phyloP scores from a whole-genome alignment of 441 rosid genomes.

The Pelargonium australe region DNA sequence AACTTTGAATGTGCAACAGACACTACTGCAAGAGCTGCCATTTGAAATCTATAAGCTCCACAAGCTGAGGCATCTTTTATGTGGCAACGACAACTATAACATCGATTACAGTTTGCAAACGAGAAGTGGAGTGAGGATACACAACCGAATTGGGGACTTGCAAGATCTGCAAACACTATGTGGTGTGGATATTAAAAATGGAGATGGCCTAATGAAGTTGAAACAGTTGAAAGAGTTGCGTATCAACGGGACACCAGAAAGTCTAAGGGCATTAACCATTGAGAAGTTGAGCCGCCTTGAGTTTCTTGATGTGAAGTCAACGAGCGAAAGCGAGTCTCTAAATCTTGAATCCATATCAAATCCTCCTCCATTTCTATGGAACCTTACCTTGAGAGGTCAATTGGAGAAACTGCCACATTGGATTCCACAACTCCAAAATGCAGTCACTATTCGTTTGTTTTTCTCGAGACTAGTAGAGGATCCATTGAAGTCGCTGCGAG shows the following conservation, averaged over 20 bases:
- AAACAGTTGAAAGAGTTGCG: too few relatives aligned
- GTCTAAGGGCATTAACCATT: too few relatives aligned
- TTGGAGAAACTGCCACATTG: background rate
- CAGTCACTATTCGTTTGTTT: background rate
- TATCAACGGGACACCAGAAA: too few relatives aligned
- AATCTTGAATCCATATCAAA: too few relatives aligned
- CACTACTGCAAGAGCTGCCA: slow-evolving; percentile 8
- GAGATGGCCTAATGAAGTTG: too few relatives aligned
- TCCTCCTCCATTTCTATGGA: too few relatives aligned
- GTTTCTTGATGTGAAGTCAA: too few relatives aligned
- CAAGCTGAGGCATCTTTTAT: background rate
- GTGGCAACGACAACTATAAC: background rate
- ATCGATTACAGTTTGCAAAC: background rate
- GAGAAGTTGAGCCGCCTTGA: too few relatives aligned
- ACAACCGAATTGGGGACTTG: slow-evolving; percentile 1
- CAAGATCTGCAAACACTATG: slow-evolving; percentile 7
- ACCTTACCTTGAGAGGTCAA: too few relatives aligned
- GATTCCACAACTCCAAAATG: background rate
- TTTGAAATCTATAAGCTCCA: background rate
- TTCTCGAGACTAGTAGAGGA: background rate
- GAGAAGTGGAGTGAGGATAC: background rate
- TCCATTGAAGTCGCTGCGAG: background rate
- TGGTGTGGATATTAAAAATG: background rate
- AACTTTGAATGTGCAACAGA: slow-evolving; percentile 8
- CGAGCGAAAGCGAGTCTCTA: too few relatives aligned